Evolutionary conservation across 2,329 filamentous ascomycete genomes (phyloP).

Genomic region (Pseudogymnoascus sp.): DNA sequence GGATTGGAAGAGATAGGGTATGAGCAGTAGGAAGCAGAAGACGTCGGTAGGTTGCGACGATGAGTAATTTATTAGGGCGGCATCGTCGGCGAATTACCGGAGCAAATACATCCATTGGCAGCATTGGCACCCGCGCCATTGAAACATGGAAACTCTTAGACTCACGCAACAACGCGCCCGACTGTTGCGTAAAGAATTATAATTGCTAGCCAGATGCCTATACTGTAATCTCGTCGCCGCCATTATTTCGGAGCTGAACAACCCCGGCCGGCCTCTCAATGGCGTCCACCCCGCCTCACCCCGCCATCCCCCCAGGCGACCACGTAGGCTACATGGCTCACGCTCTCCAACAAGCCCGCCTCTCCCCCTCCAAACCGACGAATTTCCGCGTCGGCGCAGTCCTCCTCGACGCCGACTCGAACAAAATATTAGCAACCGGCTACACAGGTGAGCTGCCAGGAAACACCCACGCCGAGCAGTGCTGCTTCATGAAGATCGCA

Average conservation of each 20-base stretch:
- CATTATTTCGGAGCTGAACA: not conserved
- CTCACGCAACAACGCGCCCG: not conserved
- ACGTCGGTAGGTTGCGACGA: not conserved
- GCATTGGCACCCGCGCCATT: slow-evolving; percentile 1
- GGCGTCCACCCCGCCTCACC: not conserved
- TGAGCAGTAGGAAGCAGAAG: not conserved
- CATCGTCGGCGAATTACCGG: slow-evolving; percentile 3
- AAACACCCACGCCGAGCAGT: slow-evolving; percentile 96
- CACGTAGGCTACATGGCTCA: not conserved
- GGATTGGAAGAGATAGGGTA: not conserved
- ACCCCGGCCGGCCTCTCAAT: not conserved
- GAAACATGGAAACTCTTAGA: not conserved
- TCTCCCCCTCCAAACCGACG: slow-evolving; percentile 76
- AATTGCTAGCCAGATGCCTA: not conserved
- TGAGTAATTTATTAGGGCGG: not conserved
- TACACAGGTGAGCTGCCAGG: slow-evolving; percentile 86
- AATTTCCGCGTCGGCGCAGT: slow-evolving; percentile 92
- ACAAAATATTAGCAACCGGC: slow-evolving; percentile 64
- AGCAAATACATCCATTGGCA: not conserved
- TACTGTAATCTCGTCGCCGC: not conserved
- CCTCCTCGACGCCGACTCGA: slow-evolving; percentile 53
- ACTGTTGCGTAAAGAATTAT: not conserved
- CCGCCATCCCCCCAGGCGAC: not conserved
- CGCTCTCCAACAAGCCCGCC: slow-evolving; percentile 47
- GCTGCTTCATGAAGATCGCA: slow-evolving; percentile 70